phyloP scores from a whole-genome alignment of 2,329 filamentous ascomycete genomes.

The Exophiala viscosa region DNA sequence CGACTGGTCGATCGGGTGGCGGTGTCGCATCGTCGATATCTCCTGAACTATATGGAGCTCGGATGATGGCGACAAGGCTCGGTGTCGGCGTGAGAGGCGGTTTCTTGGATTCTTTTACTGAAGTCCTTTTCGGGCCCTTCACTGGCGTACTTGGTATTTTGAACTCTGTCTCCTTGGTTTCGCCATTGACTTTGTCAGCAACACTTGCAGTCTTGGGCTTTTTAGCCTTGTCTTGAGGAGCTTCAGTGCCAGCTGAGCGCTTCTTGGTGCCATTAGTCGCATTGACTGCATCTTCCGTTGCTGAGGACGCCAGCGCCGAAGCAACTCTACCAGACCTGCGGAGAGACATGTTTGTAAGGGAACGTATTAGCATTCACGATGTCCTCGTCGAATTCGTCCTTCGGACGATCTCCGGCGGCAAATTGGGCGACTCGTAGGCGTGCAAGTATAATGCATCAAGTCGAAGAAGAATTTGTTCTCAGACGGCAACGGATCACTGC shows the following conservation, averaged over 20 bases:
- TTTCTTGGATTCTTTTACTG: conserved; percentile 29
- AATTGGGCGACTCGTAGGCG: too few species aligned
- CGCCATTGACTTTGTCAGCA: conserved; percentile 7
- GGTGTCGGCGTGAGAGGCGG: conserved; percentile 49
- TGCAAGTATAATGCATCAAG: too few species aligned
- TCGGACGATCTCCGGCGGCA: too few species aligned
- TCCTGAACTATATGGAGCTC: conserved; percentile 41
- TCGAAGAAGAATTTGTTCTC: too few species aligned
- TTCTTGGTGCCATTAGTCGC: conserved; percentile 22
- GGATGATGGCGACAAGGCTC: conserved; percentile 46
- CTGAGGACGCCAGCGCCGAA: not conserved
- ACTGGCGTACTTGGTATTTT: conserved; percentile 32
- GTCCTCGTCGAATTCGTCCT: not conserved
- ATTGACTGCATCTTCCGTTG: not conserved
- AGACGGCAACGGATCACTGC: too few species aligned
- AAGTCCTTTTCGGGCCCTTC: conserved; percentile 30
- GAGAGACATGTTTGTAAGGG: conserved; percentile 17
- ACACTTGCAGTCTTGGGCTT: conserved; percentile 16
- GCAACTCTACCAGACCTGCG: conserved; percentile 23
- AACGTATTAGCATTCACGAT: conserved; percentile 15
- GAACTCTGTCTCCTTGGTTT: conserved; percentile 15
- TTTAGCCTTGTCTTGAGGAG: conserved; percentile 11
- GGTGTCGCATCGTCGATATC: conserved; percentile 39
- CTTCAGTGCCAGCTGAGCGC: conserved; percentile 15
- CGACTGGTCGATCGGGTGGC: conserved; percentile 44